Percentiles rank a stretch among this genome's conserved stretches.
Evolutionary conservation across 2,329 filamentous ascomycete species (phyloP).

Genomic region (Epichloe sibirici): DNA sequence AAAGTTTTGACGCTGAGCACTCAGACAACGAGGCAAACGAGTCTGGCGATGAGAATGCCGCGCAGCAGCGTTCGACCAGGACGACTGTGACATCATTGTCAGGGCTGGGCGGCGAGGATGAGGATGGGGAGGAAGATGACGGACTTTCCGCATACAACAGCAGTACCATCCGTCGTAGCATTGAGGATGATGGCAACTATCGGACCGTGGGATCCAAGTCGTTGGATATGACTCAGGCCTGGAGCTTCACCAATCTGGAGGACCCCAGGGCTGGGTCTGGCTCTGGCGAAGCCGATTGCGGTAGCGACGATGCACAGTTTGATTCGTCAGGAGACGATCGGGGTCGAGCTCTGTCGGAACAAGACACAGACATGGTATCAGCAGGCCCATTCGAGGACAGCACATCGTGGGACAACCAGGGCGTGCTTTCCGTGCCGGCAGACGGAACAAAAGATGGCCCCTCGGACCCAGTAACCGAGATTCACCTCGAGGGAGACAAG

Average conservation of each 20-base stretch:
- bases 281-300: constrained; percentile 24
- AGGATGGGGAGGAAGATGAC: constrained; percentile 17
- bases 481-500: constrained; percentile 32
- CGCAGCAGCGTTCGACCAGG: constrained; percentile 34
- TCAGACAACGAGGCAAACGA: constrained; percentile 30
- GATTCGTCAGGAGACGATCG: constrained; percentile 27
- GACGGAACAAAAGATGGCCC: constrained; percentile 22
- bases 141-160: constrained; percentile 22
- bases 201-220: constrained; percentile 17
- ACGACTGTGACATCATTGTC: constrained; percentile 17
- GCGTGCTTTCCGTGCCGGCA: constrained; percentile 28
- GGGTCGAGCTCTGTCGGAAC: constrained; percentile 14
- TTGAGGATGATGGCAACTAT: constrained; percentile 31
- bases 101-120: constrained; percentile 16
- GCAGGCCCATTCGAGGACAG: constrained; percentile 7
- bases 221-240: constrained; percentile 25
- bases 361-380: constrained; percentile 20
- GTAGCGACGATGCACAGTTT: constrained; percentile 31
- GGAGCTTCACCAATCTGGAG: constrained; percentile 33
- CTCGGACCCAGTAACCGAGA: constrained; percentile 37
- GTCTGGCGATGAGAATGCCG: constrained; percentile 59
- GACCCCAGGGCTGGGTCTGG: constrained; percentile 17
- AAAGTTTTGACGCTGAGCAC: constrained; percentile 43
- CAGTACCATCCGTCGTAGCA: constrained; percentile 26
- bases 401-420: constrained; percentile 21